phyloP scores from a whole-genome alignment of 306 rosid species.

The Quercus dentata region DNA sequence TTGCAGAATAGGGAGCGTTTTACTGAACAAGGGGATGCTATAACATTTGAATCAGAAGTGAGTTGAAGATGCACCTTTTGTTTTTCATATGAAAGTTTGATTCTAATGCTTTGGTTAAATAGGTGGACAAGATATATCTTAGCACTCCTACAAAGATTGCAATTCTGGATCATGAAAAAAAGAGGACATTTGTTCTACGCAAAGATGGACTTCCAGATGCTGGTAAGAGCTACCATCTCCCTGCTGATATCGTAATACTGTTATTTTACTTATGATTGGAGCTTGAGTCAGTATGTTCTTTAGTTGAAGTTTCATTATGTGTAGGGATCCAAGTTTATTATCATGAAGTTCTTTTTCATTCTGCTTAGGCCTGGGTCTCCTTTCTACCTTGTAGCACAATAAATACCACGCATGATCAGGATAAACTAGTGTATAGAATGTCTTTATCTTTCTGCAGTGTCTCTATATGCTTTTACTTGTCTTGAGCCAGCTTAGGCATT shows the following conservation, averaged over 20 bases:
- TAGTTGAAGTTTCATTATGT: neutral
- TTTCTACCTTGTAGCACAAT: neutral
- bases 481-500: neutral
- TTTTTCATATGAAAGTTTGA: slow-evolving; percentile 17
- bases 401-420: neutral
- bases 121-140: slow-evolving; percentile 96
- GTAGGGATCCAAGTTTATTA: neutral
- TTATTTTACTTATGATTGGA: neutral
- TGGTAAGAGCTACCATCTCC: slow-evolving; percentile 49
- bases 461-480: neutral
- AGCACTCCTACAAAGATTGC: slow-evolving; percentile 95
- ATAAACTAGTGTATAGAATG: neutral
- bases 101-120: slow-evolving; percentile 2
- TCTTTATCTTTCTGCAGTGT: neutral
- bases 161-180: slow-evolving; percentile 93
- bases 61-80: slow-evolving; percentile 12
- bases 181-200: slow-evolving; percentile 88
- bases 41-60: slow-evolving; percentile 96
- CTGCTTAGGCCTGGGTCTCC: neutral
- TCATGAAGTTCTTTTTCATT: neutral
- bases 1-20: slow-evolving; percentile 74
- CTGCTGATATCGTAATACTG: slow-evolving; percentile 8
- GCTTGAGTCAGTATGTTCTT: neutral
- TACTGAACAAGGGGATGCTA: slow-evolving; percentile 96
- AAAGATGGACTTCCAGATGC: slow-evolving; percentile 99